Conservation (phyloP, 139 green algal genomes). For the Dunaliella primolecta region DNA sequence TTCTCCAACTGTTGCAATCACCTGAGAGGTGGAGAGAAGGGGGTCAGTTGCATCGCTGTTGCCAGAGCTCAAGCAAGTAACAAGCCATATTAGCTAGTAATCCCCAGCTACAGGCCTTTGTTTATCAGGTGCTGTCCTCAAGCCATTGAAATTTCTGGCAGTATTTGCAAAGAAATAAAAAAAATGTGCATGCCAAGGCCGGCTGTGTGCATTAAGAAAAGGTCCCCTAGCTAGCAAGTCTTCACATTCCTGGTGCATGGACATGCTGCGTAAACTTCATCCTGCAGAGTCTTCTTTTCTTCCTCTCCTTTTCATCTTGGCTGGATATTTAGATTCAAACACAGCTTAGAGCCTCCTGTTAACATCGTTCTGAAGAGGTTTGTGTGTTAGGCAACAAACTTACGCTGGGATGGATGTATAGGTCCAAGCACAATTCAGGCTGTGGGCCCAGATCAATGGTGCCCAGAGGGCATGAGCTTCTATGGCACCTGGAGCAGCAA, state of each 20-base stretch:
- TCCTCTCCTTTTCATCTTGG: no score
- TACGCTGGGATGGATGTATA: background rate
- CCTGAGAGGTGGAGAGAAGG: background rate
- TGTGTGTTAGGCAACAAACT: background rate
- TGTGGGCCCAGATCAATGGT: background rate
- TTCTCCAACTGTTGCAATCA: no score
- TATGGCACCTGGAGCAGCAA: background rate
- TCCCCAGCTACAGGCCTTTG: no score
- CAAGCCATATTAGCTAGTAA: background rate
- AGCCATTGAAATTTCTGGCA: no score
- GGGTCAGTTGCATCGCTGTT: background rate
- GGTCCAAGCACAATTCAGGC: background rate
- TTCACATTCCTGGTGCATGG: background rate
- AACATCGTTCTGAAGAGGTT: no score
- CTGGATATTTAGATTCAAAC: no score
- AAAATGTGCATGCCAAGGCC: no score
- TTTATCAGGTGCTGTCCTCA: no score
- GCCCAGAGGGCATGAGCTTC: background rate
- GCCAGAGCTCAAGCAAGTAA: background rate
- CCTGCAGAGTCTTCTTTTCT: no score
- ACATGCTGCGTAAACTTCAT: no score
- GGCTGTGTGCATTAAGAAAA: no score
- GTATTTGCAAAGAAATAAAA: no score
- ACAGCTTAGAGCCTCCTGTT: background rate
- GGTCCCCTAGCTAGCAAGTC: background rate